Evolutionary conservation across 441 rosid genomes (phyloP), one percentile per base, ranked within the genome.

Genomic region (Viola pubescens): DNA sequence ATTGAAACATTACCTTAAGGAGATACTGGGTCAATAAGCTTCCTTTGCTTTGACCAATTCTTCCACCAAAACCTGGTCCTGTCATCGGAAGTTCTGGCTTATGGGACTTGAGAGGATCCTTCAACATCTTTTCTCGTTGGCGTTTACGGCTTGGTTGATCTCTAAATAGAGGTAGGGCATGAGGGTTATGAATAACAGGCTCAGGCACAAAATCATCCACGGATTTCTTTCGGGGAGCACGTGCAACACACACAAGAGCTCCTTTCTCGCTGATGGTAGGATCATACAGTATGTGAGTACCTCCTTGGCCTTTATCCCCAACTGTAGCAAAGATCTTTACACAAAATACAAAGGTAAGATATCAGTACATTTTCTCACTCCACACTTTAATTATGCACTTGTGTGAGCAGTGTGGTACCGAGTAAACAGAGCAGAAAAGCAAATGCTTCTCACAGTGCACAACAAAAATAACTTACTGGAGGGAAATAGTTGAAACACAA

Each of bases 61-160:
- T 87, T 69, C 97, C 98, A 54, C 98, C 98, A 67, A 72, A 71
- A 49, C 98, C 98, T 52, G 98, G 97, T 67, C 98, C 97, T 3
- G 80, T 82, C 56, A 94, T 90, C 37, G 98, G 96, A 59, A 90
- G 70, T 73, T 94, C 97, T 37, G 98, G 98, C 66, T 85, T 94
- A 65, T 90, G 98, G 48, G 98, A 79, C 79, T 83, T 94, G 0
- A 77, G 8, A 37, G 96, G 98, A 73, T 94, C 98, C 79, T 90
- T 94, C 77, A 94, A 69, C 45, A 78, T 73, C 67, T 94, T 94
- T 71, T 94, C 98, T 52, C 95, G 74, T 70, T 94, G 84, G 61
- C 98, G 84, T 76, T 94, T 94, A 53, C 95, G 96, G 75, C 97
- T 94, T 71, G 98, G 97, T 70, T 85, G 84, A 69, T 94, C 98